These are phyloP conservation scores for Sporothrix brunneoviolacea DNA, from an alignment of 2,329 filamentous ascomycete genomes.

Conservation along the genomic window DNA sequence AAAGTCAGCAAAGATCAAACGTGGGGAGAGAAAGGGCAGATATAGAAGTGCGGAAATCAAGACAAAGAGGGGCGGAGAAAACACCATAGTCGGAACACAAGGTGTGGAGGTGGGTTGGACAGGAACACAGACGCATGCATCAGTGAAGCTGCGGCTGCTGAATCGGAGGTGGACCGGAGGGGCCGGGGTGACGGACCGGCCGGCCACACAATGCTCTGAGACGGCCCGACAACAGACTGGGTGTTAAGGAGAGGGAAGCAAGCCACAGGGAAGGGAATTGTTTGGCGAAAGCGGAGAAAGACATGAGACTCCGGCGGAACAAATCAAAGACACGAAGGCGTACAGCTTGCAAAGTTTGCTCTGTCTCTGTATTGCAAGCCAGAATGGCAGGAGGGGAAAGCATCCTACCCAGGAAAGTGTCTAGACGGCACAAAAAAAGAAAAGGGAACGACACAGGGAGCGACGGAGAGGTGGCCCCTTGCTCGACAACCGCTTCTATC, in stretches of 20 bases:
- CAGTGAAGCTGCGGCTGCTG: not conserved
- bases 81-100: not conserved
- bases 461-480: not conserved
- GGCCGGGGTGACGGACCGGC: not conserved
- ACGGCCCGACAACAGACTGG: not conserved
- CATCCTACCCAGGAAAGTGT: too few species aligned
- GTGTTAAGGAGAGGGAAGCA: too few species aligned
- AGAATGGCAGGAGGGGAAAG: too few species aligned
- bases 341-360: too few species aligned
- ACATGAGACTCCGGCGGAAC: too few species aligned
- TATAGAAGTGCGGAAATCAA: not conserved
- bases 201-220: not conserved
- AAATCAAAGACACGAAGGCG: too few species aligned
- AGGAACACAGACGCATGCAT: slow-evolving; percentile 1
- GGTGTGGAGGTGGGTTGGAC: not conserved
- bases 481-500: not conserved
- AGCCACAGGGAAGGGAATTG: too few species aligned
- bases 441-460: too few species aligned
- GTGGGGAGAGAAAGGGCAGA: not conserved
- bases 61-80: too few species aligned
- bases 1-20: not conserved
- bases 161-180: slow-evolving; percentile 6
- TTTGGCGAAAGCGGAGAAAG: too few species aligned
- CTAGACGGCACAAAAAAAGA: too few species aligned
- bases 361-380: too few species aligned